Conservation (phyloP, 352 stramenopile genomes). For the Globisporangium camurandrum region DNA sequence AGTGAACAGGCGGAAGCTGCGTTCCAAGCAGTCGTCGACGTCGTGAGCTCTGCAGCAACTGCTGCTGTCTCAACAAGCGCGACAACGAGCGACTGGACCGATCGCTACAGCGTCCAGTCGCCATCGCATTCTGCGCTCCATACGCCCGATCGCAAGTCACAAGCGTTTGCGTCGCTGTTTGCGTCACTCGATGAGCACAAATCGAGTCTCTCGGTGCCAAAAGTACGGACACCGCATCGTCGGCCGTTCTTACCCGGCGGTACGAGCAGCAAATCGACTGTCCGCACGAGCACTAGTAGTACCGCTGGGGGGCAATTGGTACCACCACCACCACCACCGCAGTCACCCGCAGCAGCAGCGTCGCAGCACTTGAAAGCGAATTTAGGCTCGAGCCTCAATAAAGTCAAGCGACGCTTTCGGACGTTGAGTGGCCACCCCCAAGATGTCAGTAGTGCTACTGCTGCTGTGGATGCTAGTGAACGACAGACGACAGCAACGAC, state of each 20-base stretch:
- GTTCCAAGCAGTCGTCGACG: slow-evolving; percentile 61
- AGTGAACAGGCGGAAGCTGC: slow-evolving; percentile 61
- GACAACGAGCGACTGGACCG: slow-evolving; percentile 35
- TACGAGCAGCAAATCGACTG: no score
- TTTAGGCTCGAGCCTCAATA: slow-evolving; percentile 67
- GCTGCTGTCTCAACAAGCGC: slow-evolving; percentile 18
- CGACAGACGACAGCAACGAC: neutral
- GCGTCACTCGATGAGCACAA: slow-evolving; percentile 55
- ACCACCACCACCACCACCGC: no score
- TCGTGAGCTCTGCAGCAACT: slow-evolving; percentile 41
- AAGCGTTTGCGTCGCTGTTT: slow-evolving; percentile 39
- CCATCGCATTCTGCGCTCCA: no score
- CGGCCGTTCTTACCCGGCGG: no score
- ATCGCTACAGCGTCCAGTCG: no score
- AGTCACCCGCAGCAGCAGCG: no score
- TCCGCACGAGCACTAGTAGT: no score
- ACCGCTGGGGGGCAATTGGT: no score
- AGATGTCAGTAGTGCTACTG: no score
- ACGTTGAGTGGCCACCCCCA: slow-evolving; percentile 51
- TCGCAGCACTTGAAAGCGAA: slow-evolving; percentile 73
- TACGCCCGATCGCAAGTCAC: slow-evolving; percentile 31
- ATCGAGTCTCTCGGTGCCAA: slow-evolving; percentile 45
- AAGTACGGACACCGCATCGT: no score
- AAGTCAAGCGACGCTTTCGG: slow-evolving; percentile 65
- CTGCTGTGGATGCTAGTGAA: no score